A percentile compares a stretch with the other conserved stretches of the same genome.
Evolutionary conservation across 2,329 filamentous ascomycete species (phyloP).

Genomic region (Pseudodiploospora longispora): DNA sequence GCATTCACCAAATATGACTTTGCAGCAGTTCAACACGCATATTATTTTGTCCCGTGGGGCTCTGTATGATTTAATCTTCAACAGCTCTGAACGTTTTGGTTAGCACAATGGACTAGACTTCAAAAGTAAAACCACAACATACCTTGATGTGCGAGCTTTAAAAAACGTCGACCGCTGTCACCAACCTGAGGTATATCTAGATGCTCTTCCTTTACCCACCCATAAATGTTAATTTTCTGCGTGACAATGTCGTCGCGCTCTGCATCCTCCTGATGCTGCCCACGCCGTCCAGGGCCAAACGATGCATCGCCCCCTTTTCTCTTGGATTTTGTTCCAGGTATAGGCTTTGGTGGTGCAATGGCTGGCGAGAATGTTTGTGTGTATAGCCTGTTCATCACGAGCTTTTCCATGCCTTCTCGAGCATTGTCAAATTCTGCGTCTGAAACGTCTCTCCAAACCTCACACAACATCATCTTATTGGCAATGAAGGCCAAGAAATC

Average conservation of each 20-base stretch:
- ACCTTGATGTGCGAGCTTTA: constrained; percentile 84
- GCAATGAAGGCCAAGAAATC: constrained; percentile 95
- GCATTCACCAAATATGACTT: constrained; percentile 84
- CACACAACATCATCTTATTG: constrained; percentile 96
- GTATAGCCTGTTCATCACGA: constrained; percentile 97
- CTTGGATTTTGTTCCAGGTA: constrained; percentile 60
- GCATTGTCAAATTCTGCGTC: constrained; percentile 98
- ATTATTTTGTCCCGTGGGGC: constrained; percentile 98
- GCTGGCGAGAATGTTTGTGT: constrained; percentile 93
- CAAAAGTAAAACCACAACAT: constrained; percentile 10
- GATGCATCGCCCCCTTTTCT: constrained; percentile 59
- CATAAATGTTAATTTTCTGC: constrained; percentile 95
- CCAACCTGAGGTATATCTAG: constrained; percentile 81
- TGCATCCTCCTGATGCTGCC: constrained; percentile 96
- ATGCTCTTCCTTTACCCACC: constrained; percentile 89
- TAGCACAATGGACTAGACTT: constrained; percentile 2
- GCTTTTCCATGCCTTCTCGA: constrained; percentile 96
- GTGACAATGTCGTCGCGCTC: constrained; percentile 92
- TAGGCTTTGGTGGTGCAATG: constrained; percentile 72
- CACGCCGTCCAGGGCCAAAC: constrained; percentile 74
- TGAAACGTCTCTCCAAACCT: constrained; percentile 92
- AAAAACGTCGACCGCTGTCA: constrained; percentile 80
- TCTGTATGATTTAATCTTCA: constrained; percentile 94
- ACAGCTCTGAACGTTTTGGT: constrained; percentile 55
- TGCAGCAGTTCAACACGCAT: constrained; percentile 96